Evolutionary conservation across 1,284 basidiomycete species (phyloP), one percentile per base, ranked within the genome.

Genomic region (Cutaneotrichosporon sp.): DNA sequence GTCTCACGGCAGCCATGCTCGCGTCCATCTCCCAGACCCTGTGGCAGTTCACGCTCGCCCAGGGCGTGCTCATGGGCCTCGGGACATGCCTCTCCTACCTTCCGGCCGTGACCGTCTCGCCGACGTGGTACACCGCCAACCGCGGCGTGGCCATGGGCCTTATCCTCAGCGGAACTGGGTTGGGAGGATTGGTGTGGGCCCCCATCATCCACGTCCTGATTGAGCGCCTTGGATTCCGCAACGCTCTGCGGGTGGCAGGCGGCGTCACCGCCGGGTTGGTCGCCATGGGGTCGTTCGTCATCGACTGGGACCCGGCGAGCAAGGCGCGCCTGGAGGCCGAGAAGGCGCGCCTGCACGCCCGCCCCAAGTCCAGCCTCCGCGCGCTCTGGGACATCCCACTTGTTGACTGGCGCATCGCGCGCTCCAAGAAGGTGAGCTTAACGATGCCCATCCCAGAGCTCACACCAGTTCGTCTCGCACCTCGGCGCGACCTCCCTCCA

Each of bases 101-200:
- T 52, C 63, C 72, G 3, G 67, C 71, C 7, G 70, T 67, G 36
- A 74, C 72, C 0, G 66, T 72, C 13, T 61, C 69, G 16, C 72
- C 72, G 34, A 69, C 65, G 16, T 75, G 72, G 72, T 75, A 63
- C 45, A 49, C 53, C 7, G 45, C 27, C 1, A 62, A 64, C 14
- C 63, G 73, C 18, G 69, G 69, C 1, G 54, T 73, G 3, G 73
- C 73, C 3, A 69, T 73, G 67, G 73, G 73, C 25, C 68, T 73
- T 45, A 67, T 72, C 18, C 67, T 73, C 2, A 60, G 65, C 20
- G 73, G 73, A 2, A 75, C 73, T 1, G 73, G 73, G 0, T 53
- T 73, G 11, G 73, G 73, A 3, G 73, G 73, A 0, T 56, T 74
- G 8, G 69, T 69, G 1, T 74, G 67, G 67, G 60, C 68, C 25